Evolutionary conservation across 805 yeast species (phyloP), one percentile per base, ranked within the genome.

Genomic region (Candida argentea): DNA sequence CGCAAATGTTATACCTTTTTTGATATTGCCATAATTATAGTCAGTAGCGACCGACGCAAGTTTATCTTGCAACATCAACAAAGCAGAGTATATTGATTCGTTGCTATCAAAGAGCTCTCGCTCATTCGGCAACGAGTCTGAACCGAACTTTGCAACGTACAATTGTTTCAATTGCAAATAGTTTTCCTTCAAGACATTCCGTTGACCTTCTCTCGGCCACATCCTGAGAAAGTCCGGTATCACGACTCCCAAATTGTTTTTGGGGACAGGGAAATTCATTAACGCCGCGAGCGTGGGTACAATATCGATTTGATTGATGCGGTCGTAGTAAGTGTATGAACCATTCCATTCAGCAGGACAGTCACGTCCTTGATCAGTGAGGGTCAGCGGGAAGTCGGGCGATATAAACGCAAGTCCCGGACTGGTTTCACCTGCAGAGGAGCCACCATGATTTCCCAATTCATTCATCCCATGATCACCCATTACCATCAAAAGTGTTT

Each of bases 381-480:
- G 10, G 9, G 10, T 10, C 7, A 7, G 9, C 38, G 1, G 42
- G 31, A 86, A 67, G 39, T 67, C 67, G 6, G 77, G 72, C 0
- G 95, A 78, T 0, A 81, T 56, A 24, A 89, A 65, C 1, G 75
- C 56, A 44, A 91, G 43, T 0, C 80, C 96, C 1, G 98, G 79
- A 10, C 86, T 80, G 0, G 96, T 89, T 51, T 91, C 99, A 2
- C 95, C 94, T 0, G 66, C 3, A 1, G 95, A 81, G 0, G 96
- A 83, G 1, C 97, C 99, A 5, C 99, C 99, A 50, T 91, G 97
- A 43, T 87, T 89, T 1, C 96, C 96, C 4, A 80, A 71, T 29
- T 86, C 93, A 46, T 86, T 86, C 96, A 87, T 87, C 3, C 96
- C 97, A 50, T 87, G 97, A 43, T 87, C 97, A 0, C 97, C 97